Percentiles rank a stretch among this genome's conserved stretches.
Conservation (phyloP, 139 green algal genomes). For the Chlorella sp. region DNA sequence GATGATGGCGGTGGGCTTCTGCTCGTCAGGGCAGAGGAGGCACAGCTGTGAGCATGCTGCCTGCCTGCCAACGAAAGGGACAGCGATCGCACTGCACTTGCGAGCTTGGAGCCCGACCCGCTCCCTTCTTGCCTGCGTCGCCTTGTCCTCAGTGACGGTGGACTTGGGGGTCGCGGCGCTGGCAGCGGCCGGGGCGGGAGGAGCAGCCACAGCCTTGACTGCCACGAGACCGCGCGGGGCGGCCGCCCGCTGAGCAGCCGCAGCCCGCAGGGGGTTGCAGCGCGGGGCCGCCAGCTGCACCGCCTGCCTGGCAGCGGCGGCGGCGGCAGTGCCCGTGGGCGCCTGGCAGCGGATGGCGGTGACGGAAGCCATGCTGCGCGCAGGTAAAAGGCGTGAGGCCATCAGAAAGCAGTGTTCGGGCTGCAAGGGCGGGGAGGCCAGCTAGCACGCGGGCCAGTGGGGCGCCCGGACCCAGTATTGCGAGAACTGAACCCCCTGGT, state of each 20-base stretch:
- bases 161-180: background rate
- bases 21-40: background rate
- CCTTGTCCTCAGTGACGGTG: slow-evolving; percentile 34
- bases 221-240: background rate
- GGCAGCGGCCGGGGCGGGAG: slow-evolving; percentile 2
- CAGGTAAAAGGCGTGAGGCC: background rate
- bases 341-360: background rate
- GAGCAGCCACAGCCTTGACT: slow-evolving; percentile 16
- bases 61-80: too few relatives aligned
- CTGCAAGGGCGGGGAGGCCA: too few relatives aligned
- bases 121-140: too few relatives aligned
- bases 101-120: too few relatives aligned
- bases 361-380: slow-evolving; percentile 9
- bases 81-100: too few relatives aligned
- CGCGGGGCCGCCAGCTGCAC: background rate
- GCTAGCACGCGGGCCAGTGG: too few relatives aligned
- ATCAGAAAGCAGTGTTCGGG: too few relatives aligned
- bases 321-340: background rate
- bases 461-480: too few relatives aligned
- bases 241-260: background rate
- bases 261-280: background rate
- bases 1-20: slow-evolving; percentile 82
- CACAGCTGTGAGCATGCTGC: too few relatives aligned
- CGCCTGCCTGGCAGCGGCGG: background rate
- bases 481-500: too few relatives aligned